Evolutionary conservation across 2,329 filamentous ascomycete genomes (phyloP).

Genomic region (Didymella exigua): DNA sequence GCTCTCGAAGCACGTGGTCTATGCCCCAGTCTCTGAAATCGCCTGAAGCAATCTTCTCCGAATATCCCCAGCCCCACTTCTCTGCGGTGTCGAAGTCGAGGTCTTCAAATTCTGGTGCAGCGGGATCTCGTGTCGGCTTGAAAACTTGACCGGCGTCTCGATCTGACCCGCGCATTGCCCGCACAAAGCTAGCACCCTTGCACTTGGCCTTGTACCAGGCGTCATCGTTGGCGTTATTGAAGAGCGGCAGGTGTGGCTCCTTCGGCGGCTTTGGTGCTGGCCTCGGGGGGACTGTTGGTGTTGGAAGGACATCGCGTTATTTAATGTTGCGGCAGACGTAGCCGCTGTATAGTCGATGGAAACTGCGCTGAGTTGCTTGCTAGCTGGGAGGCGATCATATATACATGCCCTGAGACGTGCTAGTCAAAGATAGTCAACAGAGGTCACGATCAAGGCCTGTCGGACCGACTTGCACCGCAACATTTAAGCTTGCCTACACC

Average conservation of each 20-base stretch:
- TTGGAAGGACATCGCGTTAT: background rate
- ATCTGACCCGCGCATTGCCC: constrained; percentile 1
- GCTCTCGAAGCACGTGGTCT: background rate
- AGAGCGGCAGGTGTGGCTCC: background rate
- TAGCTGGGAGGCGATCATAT: no score
- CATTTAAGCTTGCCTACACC: no score
- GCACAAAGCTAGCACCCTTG: constrained; percentile 2
- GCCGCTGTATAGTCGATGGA: no score
- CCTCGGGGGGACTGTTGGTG: background rate
- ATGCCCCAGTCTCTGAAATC: constrained; percentile 5
- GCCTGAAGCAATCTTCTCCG: background rate
- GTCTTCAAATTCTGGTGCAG: background rate
- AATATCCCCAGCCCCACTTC: constrained; percentile 3
- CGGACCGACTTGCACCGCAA: no score
- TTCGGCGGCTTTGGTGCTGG: background rate
- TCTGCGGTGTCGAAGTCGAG: background rate
- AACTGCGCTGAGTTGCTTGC: no score
- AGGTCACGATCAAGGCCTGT: no score
- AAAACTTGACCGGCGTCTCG: constrained; percentile 2
- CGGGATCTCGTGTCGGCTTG: background rate
- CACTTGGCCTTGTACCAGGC: constrained; percentile 4
- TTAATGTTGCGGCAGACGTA: no score
- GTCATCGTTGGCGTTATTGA: constrained; percentile 1
- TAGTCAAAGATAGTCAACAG: no score
- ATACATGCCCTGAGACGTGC: no score